Evolutionary conservation across 1,284 basidiomycete genomes (phyloP), one percentile per base, ranked within the genome.

Genomic region (Phellinidium pouzarii): DNA sequence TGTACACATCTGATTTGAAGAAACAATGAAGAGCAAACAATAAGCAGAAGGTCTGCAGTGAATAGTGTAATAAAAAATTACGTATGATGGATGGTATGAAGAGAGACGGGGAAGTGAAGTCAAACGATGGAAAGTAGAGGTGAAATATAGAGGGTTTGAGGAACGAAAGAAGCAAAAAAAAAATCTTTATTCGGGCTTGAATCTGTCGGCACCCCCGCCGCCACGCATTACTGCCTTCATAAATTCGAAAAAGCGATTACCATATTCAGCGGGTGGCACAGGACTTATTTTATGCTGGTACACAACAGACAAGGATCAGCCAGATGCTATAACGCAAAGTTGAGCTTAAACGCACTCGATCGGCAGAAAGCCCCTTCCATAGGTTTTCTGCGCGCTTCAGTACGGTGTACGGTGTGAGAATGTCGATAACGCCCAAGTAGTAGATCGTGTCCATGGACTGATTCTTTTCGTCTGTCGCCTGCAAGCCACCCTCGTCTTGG

Each of bases 371-470:
- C 12, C 92, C 89, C 71, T 97, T 97, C 90, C 92, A 98, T 55
- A 90, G 74, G 66, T 92, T 86, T 70, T 99, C 96, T 36, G 88
- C 60, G 64, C 83, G 84, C 77, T 99, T 99, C 58, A 80, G 64
- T 14, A 69, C 62, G 29, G 76, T 83, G 68, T 93, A 99, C 4
- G 93, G 94, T 26, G 95, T 98, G 58, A 94, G 72, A 61, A 95
- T 95, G 68, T 97, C 94, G 62, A 97, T 97, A 45, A 96, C 79
- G 23, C 93, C 93, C 17, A 95, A 73, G 68, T 99, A 99, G 70
- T 98, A 99, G 56, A 99, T 90, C 48, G 80, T 81, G 59, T 87
- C 82, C 66, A 87, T 70, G 3, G 78, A 70, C 27, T 78, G 72
- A 65, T 98, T 95, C 20, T 66, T 68, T 61, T 95, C 92, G 66